Evolutionary conservation across 352 stramenopile species (phyloP).

Genomic region (Phytophthora meadii): DNA sequence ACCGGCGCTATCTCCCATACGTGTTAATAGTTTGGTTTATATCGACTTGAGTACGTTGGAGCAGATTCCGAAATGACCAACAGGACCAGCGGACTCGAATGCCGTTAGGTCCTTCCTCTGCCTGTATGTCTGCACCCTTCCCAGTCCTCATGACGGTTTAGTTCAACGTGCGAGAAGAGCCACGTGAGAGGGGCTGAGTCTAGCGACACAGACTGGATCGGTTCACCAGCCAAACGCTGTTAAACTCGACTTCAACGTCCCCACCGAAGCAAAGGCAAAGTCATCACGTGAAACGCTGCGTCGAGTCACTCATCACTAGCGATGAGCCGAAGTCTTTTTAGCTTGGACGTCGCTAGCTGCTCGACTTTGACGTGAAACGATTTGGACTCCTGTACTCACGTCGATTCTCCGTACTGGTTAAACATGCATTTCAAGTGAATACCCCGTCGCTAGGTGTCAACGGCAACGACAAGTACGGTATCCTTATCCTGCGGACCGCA

Average conservation of each 20-base stretch:
- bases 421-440: slow-evolving; percentile 41
- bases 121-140: not conserved
- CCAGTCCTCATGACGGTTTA: slow-evolving; percentile 1
- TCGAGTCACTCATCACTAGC: not conserved
- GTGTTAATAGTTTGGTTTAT: not conserved
- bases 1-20: slow-evolving; percentile 39
- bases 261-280: slow-evolving; percentile 1
- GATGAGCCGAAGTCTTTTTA: not conserved
- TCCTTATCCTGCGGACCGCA: too few relatives aligned
- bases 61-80: slow-evolving; percentile 27
- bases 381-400: not conserved
- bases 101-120: not conserved
- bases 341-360: not conserved
- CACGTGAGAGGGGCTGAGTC: slow-evolving; percentile 19
- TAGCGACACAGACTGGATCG: not conserved
- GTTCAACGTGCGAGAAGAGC: slow-evolving; percentile 30
- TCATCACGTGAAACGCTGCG: slow-evolving; percentile 31
- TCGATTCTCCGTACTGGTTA: slow-evolving; percentile 1
- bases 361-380: slow-evolving; percentile 19
- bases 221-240: not conserved
- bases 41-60: slow-evolving; percentile 7
- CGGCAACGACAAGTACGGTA: not conserved
- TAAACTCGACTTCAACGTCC: slow-evolving; percentile 26
- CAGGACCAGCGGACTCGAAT: not conserved
- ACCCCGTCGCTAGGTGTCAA: slow-evolving; percentile 6